phyloP scores from a whole-genome alignment of 768 basidiomycete genomes.

The Boletales sp. region DNA sequence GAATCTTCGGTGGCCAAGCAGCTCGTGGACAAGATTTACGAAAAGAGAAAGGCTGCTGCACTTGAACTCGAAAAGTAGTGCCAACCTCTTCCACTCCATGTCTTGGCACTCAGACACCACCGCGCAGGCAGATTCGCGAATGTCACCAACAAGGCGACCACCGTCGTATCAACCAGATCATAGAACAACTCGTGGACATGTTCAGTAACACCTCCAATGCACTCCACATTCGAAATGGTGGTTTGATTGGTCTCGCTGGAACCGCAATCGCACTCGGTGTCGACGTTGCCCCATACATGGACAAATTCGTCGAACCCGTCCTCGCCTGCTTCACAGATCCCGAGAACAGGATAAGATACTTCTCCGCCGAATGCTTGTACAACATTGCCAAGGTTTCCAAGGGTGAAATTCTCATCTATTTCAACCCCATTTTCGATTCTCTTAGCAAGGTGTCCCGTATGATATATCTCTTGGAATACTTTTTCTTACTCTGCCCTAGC shows the following conservation, averaged over 20 bases:
- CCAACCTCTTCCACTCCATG: neutral
- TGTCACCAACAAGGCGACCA: slow-evolving; percentile 79
- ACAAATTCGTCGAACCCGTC: slow-evolving; percentile 85
- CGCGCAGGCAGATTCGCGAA: slow-evolving; percentile 74
- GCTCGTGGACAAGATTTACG: slow-evolving; percentile 90
- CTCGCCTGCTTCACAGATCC: slow-evolving; percentile 90
- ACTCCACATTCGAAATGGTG: slow-evolving; percentile 89
- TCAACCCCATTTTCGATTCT: slow-evolving; percentile 97
- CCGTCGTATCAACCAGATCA: slow-evolving; percentile 77
- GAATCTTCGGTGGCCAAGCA: slow-evolving; percentile 76
- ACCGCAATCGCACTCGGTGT: slow-evolving; percentile 96
- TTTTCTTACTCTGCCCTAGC: slow-evolving; percentile 43
- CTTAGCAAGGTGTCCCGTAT: slow-evolving; percentile 76
- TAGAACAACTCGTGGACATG: slow-evolving; percentile 94
- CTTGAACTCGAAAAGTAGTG: slow-evolving; percentile 89
- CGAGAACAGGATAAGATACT: slow-evolving; percentile 94
- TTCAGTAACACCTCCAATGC: slow-evolving; percentile 81
- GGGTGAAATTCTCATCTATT: slow-evolving; percentile 93
- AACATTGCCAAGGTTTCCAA: slow-evolving; percentile 98
- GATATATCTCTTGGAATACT: slow-evolving; percentile 1
- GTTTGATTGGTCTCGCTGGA: slow-evolving; percentile 92
- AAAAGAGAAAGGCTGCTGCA: slow-evolving; percentile 93
- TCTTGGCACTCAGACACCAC: slow-evolving; percentile 11
- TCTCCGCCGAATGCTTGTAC: slow-evolving; percentile 96
- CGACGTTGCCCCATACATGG: slow-evolving; percentile 91